A percentile compares a stretch with the other conserved stretches of the same genome.
phyloP scores from a whole-genome alignment of 2,329 filamentous ascomycete species.

The Samsoniella hepiali region DNA sequence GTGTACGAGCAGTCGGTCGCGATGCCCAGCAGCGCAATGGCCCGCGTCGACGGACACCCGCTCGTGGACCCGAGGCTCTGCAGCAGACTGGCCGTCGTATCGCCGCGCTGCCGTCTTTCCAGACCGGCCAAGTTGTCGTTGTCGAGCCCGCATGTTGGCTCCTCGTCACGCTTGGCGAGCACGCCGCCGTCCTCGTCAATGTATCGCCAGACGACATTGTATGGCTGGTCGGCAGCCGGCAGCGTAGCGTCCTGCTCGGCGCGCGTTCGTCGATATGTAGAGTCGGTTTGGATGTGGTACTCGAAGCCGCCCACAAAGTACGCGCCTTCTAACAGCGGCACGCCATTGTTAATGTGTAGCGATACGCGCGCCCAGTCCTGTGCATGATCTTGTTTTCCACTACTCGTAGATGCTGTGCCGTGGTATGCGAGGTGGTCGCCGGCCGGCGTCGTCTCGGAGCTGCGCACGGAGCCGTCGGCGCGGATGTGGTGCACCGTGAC shows the following conservation, averaged over 20 bases:
- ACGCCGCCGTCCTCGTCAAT: not conserved
- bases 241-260: not conserved
- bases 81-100: constrained; percentile 11
- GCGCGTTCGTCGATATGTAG: constrained; percentile 11
- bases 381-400: not conserved
- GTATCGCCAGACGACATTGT: constrained; percentile 19
- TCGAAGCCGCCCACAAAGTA: constrained; percentile 20
- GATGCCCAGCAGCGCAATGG: constrained; percentile 85
- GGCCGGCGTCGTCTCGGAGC: constrained; percentile 14
- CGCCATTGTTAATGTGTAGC: constrained; percentile 8
- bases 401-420: constrained; percentile 9
- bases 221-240: not conserved
- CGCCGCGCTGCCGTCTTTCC: constrained; percentile 6
- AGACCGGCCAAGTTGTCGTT: not conserved
- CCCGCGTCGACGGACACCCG: constrained; percentile 76
- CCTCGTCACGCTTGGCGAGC: constrained; percentile 3
- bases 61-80: constrained; percentile 63
- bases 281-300: constrained; percentile 21
- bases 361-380: constrained; percentile 20
- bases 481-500: constrained; percentile 15
- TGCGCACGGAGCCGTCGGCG: constrained; percentile 15
- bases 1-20: constrained; percentile 87
- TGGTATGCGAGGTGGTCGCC: constrained; percentile 19
- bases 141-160: constrained; percentile 1
- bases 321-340: constrained; percentile 19